Evolutionary conservation across 78 protist genomes (phyloP), one percentile per base, ranked within the genome.

Genomic region (Anaeramoeba ignava): DNA sequence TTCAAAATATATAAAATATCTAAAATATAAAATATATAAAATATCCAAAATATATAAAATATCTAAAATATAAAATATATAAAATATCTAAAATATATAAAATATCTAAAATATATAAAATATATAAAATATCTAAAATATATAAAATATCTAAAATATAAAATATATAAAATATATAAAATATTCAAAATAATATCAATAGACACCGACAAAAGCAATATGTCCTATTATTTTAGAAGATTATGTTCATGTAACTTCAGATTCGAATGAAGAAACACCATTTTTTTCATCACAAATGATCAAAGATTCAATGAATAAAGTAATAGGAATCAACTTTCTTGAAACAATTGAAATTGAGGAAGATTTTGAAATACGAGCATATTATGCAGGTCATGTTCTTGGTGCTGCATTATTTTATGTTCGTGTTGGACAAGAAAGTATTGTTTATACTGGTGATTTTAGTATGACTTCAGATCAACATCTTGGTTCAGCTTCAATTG

Each of bases 381-480:
- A 92, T 86, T 96, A 94, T 82, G 98, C 97, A 0, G 98, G 99
- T 3, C 98, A 96, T 80, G 98, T 93, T n/a, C 89, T 97, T 1
- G 99, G 99, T 3, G 99, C 99, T 0, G 96, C 95, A 2, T 88
- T 96, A 94, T 94, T 96, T 73, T 84, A 86, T 85, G 88, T 93
- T 3, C 89, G 86, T 12, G 93, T 87, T n/a, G 94, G 93, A 33
- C 88, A 84, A 3, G 89, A 88, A 42, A 87, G 93, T 3, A 92
- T 91, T 3, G 89, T 97, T 8, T 97, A 97, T 92, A 95, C 98
- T 0, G 99, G 99, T 40, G 99, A 97, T 91, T 97, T 94, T 85
- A 97, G 96, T 90, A 95, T 92, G 92, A 93, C 98, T n/a, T 91
- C 99, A 1, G 99, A 97, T 88, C 82, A 99, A n/a, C 99, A 96